These are phyloP conservation scores for sunflower (Helianthus annuus) DNA, from an alignment of 129 eudicot genomes.

Conservation along the genomic window DNA sequence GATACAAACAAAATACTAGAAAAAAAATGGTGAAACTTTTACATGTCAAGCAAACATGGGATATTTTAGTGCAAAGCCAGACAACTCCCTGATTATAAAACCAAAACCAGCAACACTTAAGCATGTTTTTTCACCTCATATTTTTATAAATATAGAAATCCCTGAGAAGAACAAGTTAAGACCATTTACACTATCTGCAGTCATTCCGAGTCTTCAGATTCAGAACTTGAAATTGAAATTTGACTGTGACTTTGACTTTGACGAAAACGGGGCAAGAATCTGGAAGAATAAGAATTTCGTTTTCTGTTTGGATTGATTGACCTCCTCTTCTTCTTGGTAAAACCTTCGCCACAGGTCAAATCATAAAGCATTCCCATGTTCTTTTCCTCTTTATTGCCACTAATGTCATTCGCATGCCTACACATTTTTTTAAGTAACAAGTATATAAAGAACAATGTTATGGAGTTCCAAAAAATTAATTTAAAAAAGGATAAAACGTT, in stretches of 20 bases:
- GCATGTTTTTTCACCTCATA: neutral
- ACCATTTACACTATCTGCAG: constrained; percentile 3
- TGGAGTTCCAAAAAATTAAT: neutral
- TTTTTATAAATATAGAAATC: neutral
- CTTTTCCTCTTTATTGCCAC: constrained; percentile 37
- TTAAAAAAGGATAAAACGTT: constrained; percentile 16
- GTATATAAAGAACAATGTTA: neutral
- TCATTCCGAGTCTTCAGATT: constrained; percentile 55
- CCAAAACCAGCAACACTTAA: neutral
- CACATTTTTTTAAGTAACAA: neutral
- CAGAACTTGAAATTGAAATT: constrained; percentile 24
- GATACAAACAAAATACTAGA: constrained; percentile 1
- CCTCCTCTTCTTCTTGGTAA: constrained; percentile 56
- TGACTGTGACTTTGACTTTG: constrained; percentile 51
- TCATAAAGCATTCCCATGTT: constrained; percentile 60
- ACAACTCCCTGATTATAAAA: neutral
- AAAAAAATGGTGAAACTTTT: no score
- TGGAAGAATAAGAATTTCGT: constrained; percentile 39
- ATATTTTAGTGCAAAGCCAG: no score
- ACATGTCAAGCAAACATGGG: no score
- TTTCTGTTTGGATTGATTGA: constrained; percentile 44
- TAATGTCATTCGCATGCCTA: constrained; percentile 50
- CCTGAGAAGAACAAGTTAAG: neutral
- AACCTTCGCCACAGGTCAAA: constrained; percentile 52
- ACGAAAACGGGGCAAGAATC: constrained; percentile 52